These are phyloP conservation scores for Pleurotus platypus DNA, from an alignment of 768 basidiomycete species.

Conservation along the genomic window DNA sequence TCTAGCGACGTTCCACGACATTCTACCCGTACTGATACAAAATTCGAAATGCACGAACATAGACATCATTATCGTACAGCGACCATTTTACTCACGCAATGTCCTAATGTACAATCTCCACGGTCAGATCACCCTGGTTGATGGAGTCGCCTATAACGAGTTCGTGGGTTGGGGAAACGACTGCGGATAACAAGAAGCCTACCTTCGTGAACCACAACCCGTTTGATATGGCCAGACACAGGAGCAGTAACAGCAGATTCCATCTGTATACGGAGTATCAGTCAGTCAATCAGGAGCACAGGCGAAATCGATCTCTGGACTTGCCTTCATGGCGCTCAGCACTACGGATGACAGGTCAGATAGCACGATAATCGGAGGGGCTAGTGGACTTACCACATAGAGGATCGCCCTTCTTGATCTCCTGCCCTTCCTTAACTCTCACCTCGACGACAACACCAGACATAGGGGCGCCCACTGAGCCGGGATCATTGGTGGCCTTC, in stretches of 20 bases:
- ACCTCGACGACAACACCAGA: constrained; percentile 98
- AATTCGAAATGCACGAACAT: background rate
- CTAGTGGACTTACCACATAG: constrained; percentile 58
- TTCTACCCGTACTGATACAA: constrained; percentile 7
- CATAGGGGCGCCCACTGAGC: constrained; percentile 97
- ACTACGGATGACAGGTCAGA: constrained; percentile 40
- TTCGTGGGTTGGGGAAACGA: background rate
- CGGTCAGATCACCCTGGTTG: constrained; percentile 87
- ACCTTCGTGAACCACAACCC: constrained; percentile 90
- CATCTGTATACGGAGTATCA: constrained; percentile 56
- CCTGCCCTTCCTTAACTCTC: constrained; percentile 94
- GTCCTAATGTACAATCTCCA: constrained; percentile 75
- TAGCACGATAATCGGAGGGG: background rate
- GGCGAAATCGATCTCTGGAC: constrained; percentile 18
- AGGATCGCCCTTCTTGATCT: constrained; percentile 98
- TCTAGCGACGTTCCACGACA: background rate
- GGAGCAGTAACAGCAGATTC: constrained; percentile 96
- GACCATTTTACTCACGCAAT: background rate
- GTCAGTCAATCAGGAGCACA: constrained; percentile 16
- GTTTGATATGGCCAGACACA: constrained; percentile 94
- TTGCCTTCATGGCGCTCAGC: constrained; percentile 94
- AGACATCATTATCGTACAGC: background rate
- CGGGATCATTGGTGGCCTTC: constrained; percentile 90
- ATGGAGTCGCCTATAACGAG: constrained; percentile 76
- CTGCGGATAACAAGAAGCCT: constrained; percentile 11